Evolutionary conservation across 2,329 filamentous ascomycete species (phyloP).

Genomic region (Cladosporium sp.): DNA sequence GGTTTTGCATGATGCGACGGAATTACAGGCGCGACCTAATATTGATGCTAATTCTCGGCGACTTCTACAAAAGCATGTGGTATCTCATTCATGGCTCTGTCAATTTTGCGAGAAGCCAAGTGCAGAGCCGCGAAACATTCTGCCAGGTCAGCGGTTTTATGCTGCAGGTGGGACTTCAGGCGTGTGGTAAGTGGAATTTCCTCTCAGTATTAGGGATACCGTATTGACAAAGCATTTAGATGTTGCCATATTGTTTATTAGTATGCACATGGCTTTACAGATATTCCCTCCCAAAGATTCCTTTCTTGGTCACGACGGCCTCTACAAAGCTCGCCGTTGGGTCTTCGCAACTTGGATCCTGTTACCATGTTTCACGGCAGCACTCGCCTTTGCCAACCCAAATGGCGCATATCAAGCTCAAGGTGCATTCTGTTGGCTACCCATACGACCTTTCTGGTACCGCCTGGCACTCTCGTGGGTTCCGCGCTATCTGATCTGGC

Average conservation of each 20-base stretch:
- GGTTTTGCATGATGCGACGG: constrained; percentile 69
- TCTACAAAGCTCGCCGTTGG: constrained; percentile 62
- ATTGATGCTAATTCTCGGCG: constrained; percentile 67
- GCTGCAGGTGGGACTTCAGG: constrained; percentile 23
- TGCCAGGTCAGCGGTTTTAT: constrained; percentile 30
- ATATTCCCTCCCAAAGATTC: constrained; percentile 56
- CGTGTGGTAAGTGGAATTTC: constrained; percentile 21
- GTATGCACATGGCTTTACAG: constrained; percentile 67
- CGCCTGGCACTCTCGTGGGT: constrained; percentile 66
- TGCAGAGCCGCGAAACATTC: constrained; percentile 17
- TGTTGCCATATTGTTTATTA: constrained; percentile 67
- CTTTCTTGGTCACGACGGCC: constrained; percentile 52
- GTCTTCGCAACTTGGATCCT: constrained; percentile 57
- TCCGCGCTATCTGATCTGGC: constrained; percentile 66
- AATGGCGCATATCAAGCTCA: constrained; percentile 55
- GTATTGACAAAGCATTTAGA: constrained; percentile 43
- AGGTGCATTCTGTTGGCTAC: constrained; percentile 67
- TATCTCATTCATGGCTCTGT: constrained; percentile 62
- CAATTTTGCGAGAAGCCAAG: constrained; percentile 48
- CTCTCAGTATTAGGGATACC: not conserved
- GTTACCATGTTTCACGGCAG: constrained; percentile 57
- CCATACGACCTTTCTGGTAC: constrained; percentile 64
- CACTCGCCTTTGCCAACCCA: constrained; percentile 59
- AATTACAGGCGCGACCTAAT: constrained; percentile 73
- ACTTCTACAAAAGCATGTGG: constrained; percentile 67